Conservation (phyloP, 1,284 basidiomycete genomes). For the Boletus mariae region DNA sequence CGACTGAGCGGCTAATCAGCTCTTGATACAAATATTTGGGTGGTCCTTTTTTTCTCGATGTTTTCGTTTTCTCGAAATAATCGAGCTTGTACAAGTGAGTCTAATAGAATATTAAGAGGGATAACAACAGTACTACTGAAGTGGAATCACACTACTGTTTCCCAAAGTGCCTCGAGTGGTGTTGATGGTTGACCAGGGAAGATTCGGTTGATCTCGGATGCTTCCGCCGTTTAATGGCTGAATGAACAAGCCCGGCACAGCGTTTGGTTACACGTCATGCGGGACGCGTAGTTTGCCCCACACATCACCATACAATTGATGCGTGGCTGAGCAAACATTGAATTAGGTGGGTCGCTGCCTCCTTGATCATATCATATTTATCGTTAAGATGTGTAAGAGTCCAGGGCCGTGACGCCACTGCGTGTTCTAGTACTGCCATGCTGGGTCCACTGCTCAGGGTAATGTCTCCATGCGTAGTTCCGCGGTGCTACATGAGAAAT, state of each 20-base stretch:
- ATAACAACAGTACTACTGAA: not conserved
- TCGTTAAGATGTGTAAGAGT: conserved; percentile 6
- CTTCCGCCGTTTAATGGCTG: not conserved
- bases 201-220: conserved; percentile 6
- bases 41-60: not conserved
- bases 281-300: not conserved
- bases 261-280: not conserved
- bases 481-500: conserved; percentile 19
- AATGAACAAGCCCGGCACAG: not conserved
- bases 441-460: conserved; percentile 20
- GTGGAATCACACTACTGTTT: not conserved
- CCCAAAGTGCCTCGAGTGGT: not conserved
- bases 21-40: conserved; percentile 45
- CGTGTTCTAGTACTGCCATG: conserved; percentile 19
- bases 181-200: not conserved
- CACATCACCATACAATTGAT: not conserved
- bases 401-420: conserved; percentile 25
- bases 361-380: conserved; percentile 11
- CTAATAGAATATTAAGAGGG: conserved; percentile 1
- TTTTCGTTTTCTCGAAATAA: not conserved
- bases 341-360: conserved; percentile 18
- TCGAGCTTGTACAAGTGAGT: not conserved
- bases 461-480: conserved; percentile 17
- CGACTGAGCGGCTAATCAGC: conserved; percentile 68
- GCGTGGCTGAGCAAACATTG: not conserved